Evolutionary conservation across 2,329 filamentous ascomycete species (phyloP), one percentile per base, ranked within the genome.

Genomic region (Fusarium redolens): DNA sequence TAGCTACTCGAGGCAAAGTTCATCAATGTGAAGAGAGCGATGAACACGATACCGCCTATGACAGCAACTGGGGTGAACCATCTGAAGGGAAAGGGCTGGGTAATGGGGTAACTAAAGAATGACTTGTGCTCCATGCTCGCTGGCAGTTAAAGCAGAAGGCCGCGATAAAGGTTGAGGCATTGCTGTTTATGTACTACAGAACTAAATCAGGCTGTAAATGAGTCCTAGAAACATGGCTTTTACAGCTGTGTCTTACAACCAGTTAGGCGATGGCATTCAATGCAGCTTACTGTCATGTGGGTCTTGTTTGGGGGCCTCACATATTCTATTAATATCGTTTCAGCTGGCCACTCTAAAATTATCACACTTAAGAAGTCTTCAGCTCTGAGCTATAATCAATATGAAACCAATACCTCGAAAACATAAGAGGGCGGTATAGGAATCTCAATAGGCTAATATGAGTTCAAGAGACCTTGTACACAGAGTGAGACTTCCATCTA

Each of bases 401-500:
- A 37, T 3, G 17, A 18, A 18, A 9, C 17, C 4, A 20, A 30
- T 15, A 47, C 5, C 13, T 15, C 10, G 3, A 17, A 9, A n/a
- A 25, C 25, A 5, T 25, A 5, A 25, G 25, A 25, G 25, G 25
- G 5, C 25, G 25, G 25, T 25, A 25, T 25, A 5, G 25, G 25
- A 25, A 25, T 25, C 5, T 25, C 5, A 25, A 6, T 4, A 2
- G 5, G 20, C 1, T 14, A 15, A 15, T 15, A 5, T 15, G 4
- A 15, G 13, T 14, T 6, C 25, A 50, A 47, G 15, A 3, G 15
- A 3, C 12, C 13, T 5, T 50, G 2, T 14, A 3, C 4, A 17
- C 1, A n/a, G 13, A 22, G 7, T 2, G 0, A 4, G 15, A 17
- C 10, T 20, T 28, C 31, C 0, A 5, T 14, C 17, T 10, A 25